Conservation (phyloP, 2,329 filamentous ascomycete genomes). For the Thermomyces lanuginosus region DNA sequence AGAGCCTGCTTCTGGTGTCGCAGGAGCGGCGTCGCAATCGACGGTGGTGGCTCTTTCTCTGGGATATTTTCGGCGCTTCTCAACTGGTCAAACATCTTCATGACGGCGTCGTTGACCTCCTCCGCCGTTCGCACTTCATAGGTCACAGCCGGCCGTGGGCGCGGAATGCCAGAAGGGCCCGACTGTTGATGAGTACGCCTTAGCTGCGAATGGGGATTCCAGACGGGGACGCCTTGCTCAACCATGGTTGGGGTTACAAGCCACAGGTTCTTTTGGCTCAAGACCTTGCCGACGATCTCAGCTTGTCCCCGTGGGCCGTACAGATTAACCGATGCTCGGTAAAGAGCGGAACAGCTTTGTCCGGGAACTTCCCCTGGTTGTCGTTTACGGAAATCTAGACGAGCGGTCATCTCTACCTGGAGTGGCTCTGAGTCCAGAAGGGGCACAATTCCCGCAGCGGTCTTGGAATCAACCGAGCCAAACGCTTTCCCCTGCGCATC, state of each 20-base stretch:
- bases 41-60: slow-evolving; percentile 47
- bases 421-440: slow-evolving; percentile 52
- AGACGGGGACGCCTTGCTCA: slow-evolving; percentile 51
- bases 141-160: slow-evolving; percentile 14
- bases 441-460: slow-evolving; percentile 50
- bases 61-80: slow-evolving; percentile 60
- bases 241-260: slow-evolving; percentile 50
- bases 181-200: slow-evolving; percentile 24
- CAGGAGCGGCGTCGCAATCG: slow-evolving; percentile 53
- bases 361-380: slow-evolving; percentile 48
- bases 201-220: slow-evolving; percentile 56
- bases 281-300: slow-evolving; percentile 47
- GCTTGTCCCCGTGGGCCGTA: slow-evolving; percentile 59
- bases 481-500: slow-evolving; percentile 59
- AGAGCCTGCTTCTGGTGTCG: slow-evolving; percentile 82
- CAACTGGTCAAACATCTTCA: slow-evolving; percentile 75
- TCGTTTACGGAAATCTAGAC: slow-evolving; percentile 51
- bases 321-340: slow-evolving; percentile 55
- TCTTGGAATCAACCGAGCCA: slow-evolving; percentile 54
- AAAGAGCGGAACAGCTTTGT: slow-evolving; percentile 41
- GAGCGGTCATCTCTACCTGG: slow-evolving; percentile 54
- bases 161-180: slow-evolving; percentile 10
- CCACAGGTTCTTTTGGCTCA: slow-evolving; percentile 50
- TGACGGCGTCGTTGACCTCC: slow-evolving; percentile 70
- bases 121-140: slow-evolving; percentile 52